Evolutionary conservation across 2,329 filamentous ascomycete species (phyloP), one percentile per base, ranked within the genome.

Genomic region (Trichoderma semiorbis): DNA sequence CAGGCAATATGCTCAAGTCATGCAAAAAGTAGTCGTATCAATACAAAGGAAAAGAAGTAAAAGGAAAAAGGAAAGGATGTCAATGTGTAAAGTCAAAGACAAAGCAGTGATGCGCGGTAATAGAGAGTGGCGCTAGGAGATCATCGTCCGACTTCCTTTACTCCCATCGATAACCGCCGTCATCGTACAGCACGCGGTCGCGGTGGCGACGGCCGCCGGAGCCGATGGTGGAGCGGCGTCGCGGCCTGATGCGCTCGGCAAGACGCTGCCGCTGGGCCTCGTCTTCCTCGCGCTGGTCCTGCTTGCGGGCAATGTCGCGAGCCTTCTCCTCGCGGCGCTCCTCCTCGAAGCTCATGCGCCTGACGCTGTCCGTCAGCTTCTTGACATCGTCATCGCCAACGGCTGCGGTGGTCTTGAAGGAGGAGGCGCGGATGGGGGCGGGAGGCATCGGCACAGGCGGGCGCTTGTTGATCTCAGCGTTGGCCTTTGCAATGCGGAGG

Each of bases 391-490:
- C 72, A 32, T 39, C 60, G 50, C 70, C 60, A 11, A 68, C 71
- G 57, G 77, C 73, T 72, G 76, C 75, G 24, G 79, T 75, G 34
- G 72, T 74, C 26, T 74, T 73, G 74, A 75, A 74, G 43, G 78
- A 75, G 28, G 77, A 71, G 50, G 75, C 71, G 68, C 76, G 75
- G 47, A 74, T 72, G 8, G 76, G 75, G 5, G 74, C 34, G 8
- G 78, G 74, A 6, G 77, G 74, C 11, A 76, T 74, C 55, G 80
- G 79, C 16, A 81, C 78, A 7, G 78, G 73, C 21, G 79, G 77
- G 11, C 84, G 82, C 72, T 75, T 79, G 71, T 80, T 78, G 68
- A 86, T 86, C 70, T 81, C 80, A 36, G 79, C 79, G 68, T 86
- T 86, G 69, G 82, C 82, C 70, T 78, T 78, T 10, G 78, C 79